These are phyloP conservation scores for Chlorella variabilis DNA, from an alignment of 163 green algal genomes.

Conservation along the genomic window DNA sequence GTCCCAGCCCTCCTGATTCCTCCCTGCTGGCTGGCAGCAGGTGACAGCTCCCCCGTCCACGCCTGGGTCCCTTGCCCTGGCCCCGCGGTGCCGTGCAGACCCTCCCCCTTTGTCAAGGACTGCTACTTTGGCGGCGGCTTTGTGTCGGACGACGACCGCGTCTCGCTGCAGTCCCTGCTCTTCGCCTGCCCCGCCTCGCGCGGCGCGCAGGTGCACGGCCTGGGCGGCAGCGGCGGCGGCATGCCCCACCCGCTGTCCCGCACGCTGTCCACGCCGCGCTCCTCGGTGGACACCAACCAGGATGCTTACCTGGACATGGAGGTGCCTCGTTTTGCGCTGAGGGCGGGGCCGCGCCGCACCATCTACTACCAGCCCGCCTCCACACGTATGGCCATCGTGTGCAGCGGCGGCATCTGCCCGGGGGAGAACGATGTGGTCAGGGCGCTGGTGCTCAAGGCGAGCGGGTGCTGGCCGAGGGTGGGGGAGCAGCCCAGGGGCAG, in stretches of 20 bases:
- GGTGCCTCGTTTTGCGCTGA: constrained; percentile 81
- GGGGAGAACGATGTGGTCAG: constrained; percentile 94
- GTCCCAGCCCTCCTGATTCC: no score
- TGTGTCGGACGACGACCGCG: constrained; percentile 81
- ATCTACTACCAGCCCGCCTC: constrained; percentile 77
- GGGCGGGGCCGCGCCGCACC: constrained; percentile 75
- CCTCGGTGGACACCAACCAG: constrained; percentile 21
- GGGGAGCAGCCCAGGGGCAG: no score
- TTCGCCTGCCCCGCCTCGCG: constrained; percentile 57
- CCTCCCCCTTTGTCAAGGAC: not conserved
- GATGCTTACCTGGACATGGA: constrained; percentile 63
- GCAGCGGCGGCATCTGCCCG: constrained; percentile 94
- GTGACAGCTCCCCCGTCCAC: no score
- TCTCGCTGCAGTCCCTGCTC: constrained; percentile 81
- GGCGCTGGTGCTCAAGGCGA: constrained; percentile 76
- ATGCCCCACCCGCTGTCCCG: not conserved
- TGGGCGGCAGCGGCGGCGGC: not conserved
- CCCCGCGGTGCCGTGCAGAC: not conserved
- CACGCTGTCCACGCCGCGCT: constrained; percentile 15
- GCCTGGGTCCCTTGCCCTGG: no score
- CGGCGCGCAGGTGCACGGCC: no score
- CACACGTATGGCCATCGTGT: constrained; percentile 9
- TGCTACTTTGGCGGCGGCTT: constrained; percentile 77
- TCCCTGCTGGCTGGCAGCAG: no score
- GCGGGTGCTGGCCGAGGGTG: not conserved